Percentiles rank a stretch among this genome's conserved stretches.
phyloP scores from a whole-genome alignment of 2,329 filamentous ascomycete species.

The Fusarium nanum region DNA sequence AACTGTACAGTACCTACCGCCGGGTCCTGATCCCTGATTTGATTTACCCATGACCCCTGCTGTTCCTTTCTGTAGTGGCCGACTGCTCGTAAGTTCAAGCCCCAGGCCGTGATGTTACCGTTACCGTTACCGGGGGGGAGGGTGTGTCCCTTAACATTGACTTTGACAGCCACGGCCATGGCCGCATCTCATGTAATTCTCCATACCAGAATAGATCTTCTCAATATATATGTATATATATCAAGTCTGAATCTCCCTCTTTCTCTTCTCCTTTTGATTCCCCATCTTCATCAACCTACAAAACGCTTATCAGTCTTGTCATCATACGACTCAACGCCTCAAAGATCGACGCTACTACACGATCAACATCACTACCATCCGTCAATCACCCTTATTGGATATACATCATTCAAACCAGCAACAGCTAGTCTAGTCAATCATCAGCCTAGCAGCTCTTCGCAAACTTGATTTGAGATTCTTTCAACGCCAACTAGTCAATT shows the following conservation, averaged over 20 bases:
- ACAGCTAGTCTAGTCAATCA: constrained; percentile 16
- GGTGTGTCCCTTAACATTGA: constrained; percentile 22
- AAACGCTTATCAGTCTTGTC: constrained; percentile 18
- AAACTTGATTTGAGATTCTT: constrained; percentile 26
- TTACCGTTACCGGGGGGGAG: constrained; percentile 8
- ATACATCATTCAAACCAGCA: constrained; percentile 16
- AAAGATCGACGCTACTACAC: constrained; percentile 31
- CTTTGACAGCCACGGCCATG: constrained; percentile 16
- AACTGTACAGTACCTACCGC: neutral
- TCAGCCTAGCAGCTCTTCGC: constrained; percentile 17
- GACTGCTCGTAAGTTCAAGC: constrained; percentile 26
- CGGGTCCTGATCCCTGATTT: constrained; percentile 37
- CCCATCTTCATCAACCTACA: constrained; percentile 12
- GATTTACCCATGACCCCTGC: constrained; percentile 26
- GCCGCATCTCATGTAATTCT: constrained; percentile 10
- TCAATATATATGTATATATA: constrained; percentile 38
- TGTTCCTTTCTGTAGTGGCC: constrained; percentile 4
- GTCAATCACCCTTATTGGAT: constrained; percentile 18
- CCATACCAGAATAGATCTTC: neutral
- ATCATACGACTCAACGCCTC: constrained; percentile 17
- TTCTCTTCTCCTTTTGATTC: constrained; percentile 8
- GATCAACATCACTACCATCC: constrained; percentile 8
- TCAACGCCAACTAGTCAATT: constrained; percentile 3
- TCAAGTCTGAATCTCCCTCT: constrained; percentile 5
- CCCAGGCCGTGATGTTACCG: neutral